These are phyloP conservation scores for Phoenix dactylifera DNA, from an alignment of 176 grass and related monocot species.

Conservation along the genomic window DNA sequence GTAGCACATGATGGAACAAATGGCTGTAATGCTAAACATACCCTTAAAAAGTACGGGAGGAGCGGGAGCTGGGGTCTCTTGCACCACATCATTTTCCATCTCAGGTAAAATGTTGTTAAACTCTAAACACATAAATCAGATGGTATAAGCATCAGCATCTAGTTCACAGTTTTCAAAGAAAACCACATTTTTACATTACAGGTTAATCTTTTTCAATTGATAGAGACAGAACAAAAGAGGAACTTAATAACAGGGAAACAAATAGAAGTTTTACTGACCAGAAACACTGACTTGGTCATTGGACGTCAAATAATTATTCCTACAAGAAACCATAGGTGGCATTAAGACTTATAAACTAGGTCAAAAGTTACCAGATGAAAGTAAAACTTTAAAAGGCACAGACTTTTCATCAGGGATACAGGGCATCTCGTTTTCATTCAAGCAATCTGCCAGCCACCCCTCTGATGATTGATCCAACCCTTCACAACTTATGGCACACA, in stretches of 20 bases:
- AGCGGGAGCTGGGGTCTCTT: constrained; percentile 18
- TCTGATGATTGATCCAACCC: constrained; percentile 12
- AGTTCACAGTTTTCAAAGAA: too few relatives aligned
- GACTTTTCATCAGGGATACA: constrained; percentile 44
- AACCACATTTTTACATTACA: too few relatives aligned
- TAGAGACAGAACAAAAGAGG: neutral
- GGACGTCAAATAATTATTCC: constrained; percentile 33
- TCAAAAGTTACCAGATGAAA: neutral
- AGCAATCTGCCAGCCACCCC: constrained; percentile 13
- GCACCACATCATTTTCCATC: constrained; percentile 26
- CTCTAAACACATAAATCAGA: constrained; percentile 27
- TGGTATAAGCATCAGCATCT: too few relatives aligned
- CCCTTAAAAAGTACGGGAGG: constrained; percentile 39
- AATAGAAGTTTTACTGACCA: constrained; percentile 31
- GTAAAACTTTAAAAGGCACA: constrained; percentile 3
- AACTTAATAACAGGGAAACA: neutral
- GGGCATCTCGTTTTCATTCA: constrained; percentile 16
- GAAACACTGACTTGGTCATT: constrained; percentile 27
- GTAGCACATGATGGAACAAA: constrained; percentile 12
- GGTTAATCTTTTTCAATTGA: neutral
- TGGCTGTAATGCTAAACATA: constrained; percentile 3
- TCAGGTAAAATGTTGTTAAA: constrained; percentile 15
- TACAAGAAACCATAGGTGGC: constrained; percentile 23
- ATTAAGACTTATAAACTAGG: constrained; percentile 3
- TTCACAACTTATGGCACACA: constrained; percentile 1